Base-by-base conservation (phyloP, 78 protist genomes). In the Salpingoeca rosetta region DNA sequence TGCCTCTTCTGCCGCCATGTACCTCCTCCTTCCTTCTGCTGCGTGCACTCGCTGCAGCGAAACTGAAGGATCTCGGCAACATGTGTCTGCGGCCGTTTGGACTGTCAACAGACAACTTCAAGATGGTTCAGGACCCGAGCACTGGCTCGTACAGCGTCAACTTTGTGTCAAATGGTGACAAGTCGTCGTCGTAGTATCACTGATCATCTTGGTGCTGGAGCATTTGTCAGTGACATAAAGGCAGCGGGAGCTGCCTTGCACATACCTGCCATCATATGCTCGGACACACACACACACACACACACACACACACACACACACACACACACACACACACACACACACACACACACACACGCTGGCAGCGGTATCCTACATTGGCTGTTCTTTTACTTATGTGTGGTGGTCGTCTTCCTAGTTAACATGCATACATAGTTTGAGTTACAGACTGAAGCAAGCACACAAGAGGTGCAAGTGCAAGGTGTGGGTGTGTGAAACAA, bases 41-140 rank as follows among this genome's bases (percentile, higher is more conserved):
- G 0, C 10, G 57, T 2, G 31, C 22, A 1, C 12, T 12, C 27
- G 2, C 56, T 0, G 10, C 80, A 86, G 90, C 92, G n/a, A 92
- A 96, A 85, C 90, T 96, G 22, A 94, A 94, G 87, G 95, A 89
- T 44, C 81, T 95, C 1, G 98, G 98, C 10, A 95, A 96, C 80
- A 72, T 51, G 26, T 0, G 95, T 35, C 84, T 96, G 28, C 96
- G 97, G 1, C 86, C 86, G 84, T 94, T 96, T 80, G 98, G 98
- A 25, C 27, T 96, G 56, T 72, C 87, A 1, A 83, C 93, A 39
- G 94, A 96, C 65, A 93, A 96, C 73, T 96, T 96, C 80, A 80
- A 95, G 90, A 84, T 96, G 37, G 86, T 86, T n/a, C 87, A 96
- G 84, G 96, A 95, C 88, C 94, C 91, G 41, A 82, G 41, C 80